A percentile compares a stretch with the other conserved stretches of the same genome.
phyloP scores from a whole-genome alignment of 805 yeast species.

The Wickerhamomyces alni region DNA sequence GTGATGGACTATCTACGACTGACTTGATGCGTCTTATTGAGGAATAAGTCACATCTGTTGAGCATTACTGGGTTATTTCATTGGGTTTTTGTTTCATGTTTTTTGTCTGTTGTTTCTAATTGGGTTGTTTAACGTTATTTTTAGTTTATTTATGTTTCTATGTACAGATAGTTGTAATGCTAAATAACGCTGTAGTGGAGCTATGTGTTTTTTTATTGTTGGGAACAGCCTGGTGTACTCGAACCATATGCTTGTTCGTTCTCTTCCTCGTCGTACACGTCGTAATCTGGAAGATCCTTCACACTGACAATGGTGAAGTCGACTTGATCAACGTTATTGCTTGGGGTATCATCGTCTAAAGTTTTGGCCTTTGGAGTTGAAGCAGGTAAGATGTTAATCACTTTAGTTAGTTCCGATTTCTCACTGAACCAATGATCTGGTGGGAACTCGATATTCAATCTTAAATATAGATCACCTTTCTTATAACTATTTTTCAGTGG shows the following conservation, averaged over 20 bases:
- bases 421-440: constrained; percentile 80
- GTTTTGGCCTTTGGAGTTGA: constrained; percentile 4
- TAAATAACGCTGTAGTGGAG: too few relatives aligned
- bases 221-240: constrained; percentile 35
- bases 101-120: background rate
- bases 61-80: background rate
- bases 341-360: constrained; percentile 16
- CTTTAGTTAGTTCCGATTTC: constrained; percentile 50
- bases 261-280: constrained; percentile 18
- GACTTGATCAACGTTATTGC: constrained; percentile 25
- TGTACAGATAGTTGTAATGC: background rate
- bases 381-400: constrained; percentile 51
- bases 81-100: background rate
- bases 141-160: background rate
- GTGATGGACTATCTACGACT: constrained; percentile 17
- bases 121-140: background rate
- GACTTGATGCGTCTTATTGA: constrained; percentile 19
- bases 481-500: constrained; percentile 40
- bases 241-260: constrained; percentile 8
- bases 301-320: constrained; percentile 20
- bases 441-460: constrained; percentile 75
- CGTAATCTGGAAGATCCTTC: constrained; percentile 21
- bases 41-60: too few relatives aligned
- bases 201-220: constrained; percentile 33
- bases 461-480: constrained; percentile 67